Base-by-base conservation (phyloP, 2,329 filamentous ascomycete species). In the Ceratocystis colombiana region DNA sequence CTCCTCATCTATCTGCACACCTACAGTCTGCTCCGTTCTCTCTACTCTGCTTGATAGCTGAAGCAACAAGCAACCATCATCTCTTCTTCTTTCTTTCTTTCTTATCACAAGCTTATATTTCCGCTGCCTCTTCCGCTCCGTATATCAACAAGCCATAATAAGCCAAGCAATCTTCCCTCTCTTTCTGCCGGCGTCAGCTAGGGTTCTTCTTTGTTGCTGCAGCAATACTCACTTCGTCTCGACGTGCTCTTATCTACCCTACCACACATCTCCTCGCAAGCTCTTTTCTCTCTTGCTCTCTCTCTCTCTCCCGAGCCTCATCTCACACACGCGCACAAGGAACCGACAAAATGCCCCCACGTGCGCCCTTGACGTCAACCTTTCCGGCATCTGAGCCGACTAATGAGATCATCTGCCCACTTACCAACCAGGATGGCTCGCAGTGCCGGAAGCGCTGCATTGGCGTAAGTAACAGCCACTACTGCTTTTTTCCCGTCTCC, bases 401-500 rank as follows among this genome's bases (percentile, higher is more conserved):
- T 77, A 95, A 95, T 77, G 93, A 97, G 79, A 94, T 99, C 74
- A 89, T 96, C 74, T 99, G 94, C 78, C 94, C 94, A 71, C 81
- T 99, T 77, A 87, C 86, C 74, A 96, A 96, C 75, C 92, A 96
- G 74, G 94, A 99, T 84, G 90, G 90, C 76, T 96, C 92, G 71
- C 90, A 88, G 79, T 99, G 94, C 81, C 88, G 93, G 76, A 99
- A 99, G 81, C 85, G 93, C 81, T 99, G 94, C 80, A 87, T 96
- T 74, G 94, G 94, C 78, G 94, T 97, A 83, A 90, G 92, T 94
- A 12, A 41, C 10, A 41, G 10, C 37, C 37, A 41, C 37, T 12
- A 12, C 37, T 10, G 37, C 12, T 48, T 28, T 66, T 17, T 48
- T 5, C 8, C 25, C 57, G 22, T 64, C 22, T 53, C 25, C 17